Percentiles rank a stretch among this genome's conserved stretches.
Conservation (phyloP, 768 basidiomycete genomes). For the Tricholoma hemisulphureum region DNA sequence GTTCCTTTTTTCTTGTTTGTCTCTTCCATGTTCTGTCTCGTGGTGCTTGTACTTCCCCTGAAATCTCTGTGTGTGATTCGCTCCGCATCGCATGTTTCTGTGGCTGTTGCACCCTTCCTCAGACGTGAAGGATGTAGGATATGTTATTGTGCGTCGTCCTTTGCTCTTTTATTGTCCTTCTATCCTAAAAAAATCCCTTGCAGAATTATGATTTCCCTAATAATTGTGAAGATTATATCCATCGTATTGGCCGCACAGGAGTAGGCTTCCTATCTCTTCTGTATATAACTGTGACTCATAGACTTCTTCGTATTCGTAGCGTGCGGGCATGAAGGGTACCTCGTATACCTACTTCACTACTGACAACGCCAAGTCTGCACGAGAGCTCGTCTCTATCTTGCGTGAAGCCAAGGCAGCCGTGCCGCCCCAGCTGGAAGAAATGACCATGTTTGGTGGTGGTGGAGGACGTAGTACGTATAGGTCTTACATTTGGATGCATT, state of each 20-base stretch:
- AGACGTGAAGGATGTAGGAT: conserved; percentile 99
- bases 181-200: conserved; percentile 8
- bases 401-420: conserved; percentile 83
- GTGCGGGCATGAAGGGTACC: conserved; percentile 87
- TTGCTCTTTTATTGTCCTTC: not conserved
- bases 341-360: conserved; percentile 97
- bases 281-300: not conserved
- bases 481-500: not conserved
- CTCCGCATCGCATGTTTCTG: conserved; percentile 33
- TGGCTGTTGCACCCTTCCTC: conserved; percentile 32
- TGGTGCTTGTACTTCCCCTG: conserved; percentile 21
- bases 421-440: conserved; percentile 89
- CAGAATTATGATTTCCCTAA: conserved; percentile 98
- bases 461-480: conserved; percentile 61
- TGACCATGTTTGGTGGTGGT: conserved; percentile 83
- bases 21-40: conserved; percentile 29
- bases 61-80: conserved; percentile 32
- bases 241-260: conserved; percentile 97
- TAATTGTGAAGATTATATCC: conserved; percentile 97
- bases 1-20: conserved; percentile 34
- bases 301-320: conserved; percentile 44
- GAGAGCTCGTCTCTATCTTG: conserved; percentile 85
- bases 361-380: conserved; percentile 91
- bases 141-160: conserved; percentile 77
- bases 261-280: conserved; percentile 39